Evolutionary conservation across 2,329 filamentous ascomycete genomes (phyloP).

Genomic region (Graphilbum ipis-grandicollis): DNA sequence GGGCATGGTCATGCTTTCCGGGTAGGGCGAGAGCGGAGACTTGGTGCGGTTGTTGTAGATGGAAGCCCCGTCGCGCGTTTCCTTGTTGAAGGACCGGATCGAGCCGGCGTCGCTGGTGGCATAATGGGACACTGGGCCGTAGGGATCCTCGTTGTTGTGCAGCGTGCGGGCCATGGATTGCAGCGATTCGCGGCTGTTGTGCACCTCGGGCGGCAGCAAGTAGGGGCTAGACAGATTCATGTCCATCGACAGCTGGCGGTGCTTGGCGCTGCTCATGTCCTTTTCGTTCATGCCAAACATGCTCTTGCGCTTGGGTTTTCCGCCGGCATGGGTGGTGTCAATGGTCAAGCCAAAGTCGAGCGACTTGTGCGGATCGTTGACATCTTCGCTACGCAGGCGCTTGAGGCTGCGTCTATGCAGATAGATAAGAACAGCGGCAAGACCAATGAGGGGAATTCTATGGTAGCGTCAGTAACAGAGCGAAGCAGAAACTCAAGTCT

Average conservation of each 20-base stretch:
- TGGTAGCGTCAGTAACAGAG: not conserved
- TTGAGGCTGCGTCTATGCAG: slow-evolving; percentile 65
- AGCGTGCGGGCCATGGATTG: slow-evolving; percentile 68
- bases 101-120: slow-evolving; percentile 38
- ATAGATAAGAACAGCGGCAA: slow-evolving; percentile 50
- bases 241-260: slow-evolving; percentile 48
- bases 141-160: slow-evolving; percentile 65
- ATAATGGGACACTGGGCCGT: slow-evolving; percentile 46
- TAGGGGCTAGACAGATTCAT: slow-evolving; percentile 73
- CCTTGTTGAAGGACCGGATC: slow-evolving; percentile 30
- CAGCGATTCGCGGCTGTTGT: slow-evolving; percentile 70
- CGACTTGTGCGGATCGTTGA: slow-evolving; percentile 71
- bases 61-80: slow-evolving; percentile 21
- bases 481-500: not conserved
- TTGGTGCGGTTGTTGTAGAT: slow-evolving; percentile 23
- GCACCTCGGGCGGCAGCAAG: slow-evolving; percentile 68
- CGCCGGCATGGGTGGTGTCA: slow-evolving; percentile 13
- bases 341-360: slow-evolving; percentile 78
- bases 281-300: slow-evolving; percentile 37
- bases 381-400: slow-evolving; percentile 60
- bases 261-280: slow-evolving; percentile 22
- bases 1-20: slow-evolving; percentile 3
- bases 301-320: slow-evolving; percentile 27
- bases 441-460: slow-evolving; percentile 60
- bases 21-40: slow-evolving; percentile 18